Evolutionary conservation across 495 filamentous ascomycete species (phyloP).

Genomic region (Aspergillus mulundensis): DNA sequence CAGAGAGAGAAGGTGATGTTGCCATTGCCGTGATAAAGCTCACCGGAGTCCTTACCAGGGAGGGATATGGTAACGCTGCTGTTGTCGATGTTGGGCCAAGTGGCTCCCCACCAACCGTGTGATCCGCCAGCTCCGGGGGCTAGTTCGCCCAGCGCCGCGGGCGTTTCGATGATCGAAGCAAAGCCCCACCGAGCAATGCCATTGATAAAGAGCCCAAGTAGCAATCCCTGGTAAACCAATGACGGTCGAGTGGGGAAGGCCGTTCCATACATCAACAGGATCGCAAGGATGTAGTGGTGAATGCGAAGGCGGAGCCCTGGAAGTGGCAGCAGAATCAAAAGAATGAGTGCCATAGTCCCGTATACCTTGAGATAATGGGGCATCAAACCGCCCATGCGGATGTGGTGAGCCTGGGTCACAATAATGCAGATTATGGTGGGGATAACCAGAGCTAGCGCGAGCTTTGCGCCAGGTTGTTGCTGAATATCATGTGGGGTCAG

Average conservation of each 20-base stretch:
- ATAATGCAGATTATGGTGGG: constrained; percentile 55
- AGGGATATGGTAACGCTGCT: constrained; percentile 50
- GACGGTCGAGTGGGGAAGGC: constrained; percentile 75
- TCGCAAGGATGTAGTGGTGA: constrained; percentile 90
- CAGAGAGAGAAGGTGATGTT: constrained; percentile 58
- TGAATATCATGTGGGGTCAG: constrained; percentile 72
- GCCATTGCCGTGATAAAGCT: constrained; percentile 36
- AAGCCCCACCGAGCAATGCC: constrained; percentile 93
- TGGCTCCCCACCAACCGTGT: constrained; percentile 56
- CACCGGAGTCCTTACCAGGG: constrained; percentile 24
- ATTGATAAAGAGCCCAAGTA: constrained; percentile 88
- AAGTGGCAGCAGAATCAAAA: constrained; percentile 61
- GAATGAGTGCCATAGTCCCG: constrained; percentile 51
- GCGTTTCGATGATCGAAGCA: constrained; percentile 83
- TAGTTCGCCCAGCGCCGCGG: constrained; percentile 54
- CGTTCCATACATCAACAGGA: constrained; percentile 79
- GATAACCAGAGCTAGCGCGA: constrained; percentile 65
- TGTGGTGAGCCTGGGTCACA: constrained; percentile 66
- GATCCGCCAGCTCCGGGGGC: constrained; percentile 29
- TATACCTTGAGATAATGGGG: constrained; percentile 72
- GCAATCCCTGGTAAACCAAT: constrained; percentile 79
- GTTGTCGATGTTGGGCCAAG: constrained; percentile 59
- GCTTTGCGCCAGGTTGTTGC: constrained; percentile 71
- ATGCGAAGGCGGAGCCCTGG: constrained; percentile 85
- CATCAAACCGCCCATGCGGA: constrained; percentile 69